Conservation (phyloP, 2,329 filamentous ascomycete genomes). For the Boeremia exigua region DNA sequence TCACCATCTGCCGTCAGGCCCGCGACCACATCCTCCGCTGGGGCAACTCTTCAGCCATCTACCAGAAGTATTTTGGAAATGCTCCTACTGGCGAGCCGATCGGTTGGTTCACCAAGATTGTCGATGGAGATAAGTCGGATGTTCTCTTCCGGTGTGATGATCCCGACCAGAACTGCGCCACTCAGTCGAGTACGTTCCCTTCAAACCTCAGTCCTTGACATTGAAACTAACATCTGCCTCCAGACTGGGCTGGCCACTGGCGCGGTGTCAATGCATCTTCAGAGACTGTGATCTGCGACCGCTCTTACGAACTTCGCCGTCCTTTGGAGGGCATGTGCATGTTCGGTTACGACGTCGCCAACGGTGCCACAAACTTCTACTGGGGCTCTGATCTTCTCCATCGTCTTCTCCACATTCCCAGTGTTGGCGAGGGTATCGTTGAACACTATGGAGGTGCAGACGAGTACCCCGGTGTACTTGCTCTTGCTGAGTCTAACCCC, state of each 20-base stretch:
- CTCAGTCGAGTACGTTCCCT: slow-evolving; percentile 32
- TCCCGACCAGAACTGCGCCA: slow-evolving; percentile 66
- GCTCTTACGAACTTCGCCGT: slow-evolving; percentile 64
- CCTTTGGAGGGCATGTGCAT: slow-evolving; percentile 66
- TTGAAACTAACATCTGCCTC: neutral
- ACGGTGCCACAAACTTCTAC: slow-evolving; percentile 64
- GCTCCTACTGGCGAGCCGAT: slow-evolving; percentile 63
- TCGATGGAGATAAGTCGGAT: slow-evolving; percentile 62
- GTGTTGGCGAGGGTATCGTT: slow-evolving; percentile 64
- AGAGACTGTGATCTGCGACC: slow-evolving; percentile 73
- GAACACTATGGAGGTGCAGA: slow-evolving; percentile 69
- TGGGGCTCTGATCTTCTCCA: slow-evolving; percentile 73
- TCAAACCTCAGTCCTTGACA: neutral
- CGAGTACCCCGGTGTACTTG: slow-evolving; percentile 61
- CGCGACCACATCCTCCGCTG: slow-evolving; percentile 66
- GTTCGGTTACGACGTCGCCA: slow-evolving; percentile 67
- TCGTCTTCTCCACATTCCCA: slow-evolving; percentile 68
- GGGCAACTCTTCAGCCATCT: slow-evolving; percentile 64
- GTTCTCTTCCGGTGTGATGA: slow-evolving; percentile 73
- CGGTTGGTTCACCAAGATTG: slow-evolving; percentile 68
- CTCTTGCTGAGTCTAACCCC: slow-evolving; percentile 59
- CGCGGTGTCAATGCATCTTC: slow-evolving; percentile 68
- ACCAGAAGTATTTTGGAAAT: slow-evolving; percentile 71
- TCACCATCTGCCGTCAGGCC: slow-evolving; percentile 65
- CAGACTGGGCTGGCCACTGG: slow-evolving; percentile 72